These are phyloP conservation scores for Lentinula guzmanii DNA, from an alignment of 768 basidiomycete genomes.

Conservation along the genomic window DNA sequence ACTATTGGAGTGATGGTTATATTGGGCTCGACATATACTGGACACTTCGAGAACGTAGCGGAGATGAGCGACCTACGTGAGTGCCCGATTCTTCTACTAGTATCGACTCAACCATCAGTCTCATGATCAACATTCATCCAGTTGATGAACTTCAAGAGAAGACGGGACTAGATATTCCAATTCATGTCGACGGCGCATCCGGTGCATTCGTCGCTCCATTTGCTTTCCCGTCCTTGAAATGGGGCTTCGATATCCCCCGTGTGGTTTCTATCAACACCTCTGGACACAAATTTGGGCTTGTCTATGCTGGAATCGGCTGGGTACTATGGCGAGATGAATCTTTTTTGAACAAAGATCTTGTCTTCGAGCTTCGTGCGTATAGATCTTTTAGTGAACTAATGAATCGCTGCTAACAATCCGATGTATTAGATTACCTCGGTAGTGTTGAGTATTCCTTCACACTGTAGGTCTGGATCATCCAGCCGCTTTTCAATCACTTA, in stretches of 20 bases:
- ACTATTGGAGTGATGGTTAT: slow-evolving; percentile 63
- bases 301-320: slow-evolving; percentile 55
- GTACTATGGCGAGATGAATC: slow-evolving; percentile 54
- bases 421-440: slow-evolving; percentile 41
- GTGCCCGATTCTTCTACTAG: not conserved
- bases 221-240: slow-evolving; percentile 48
- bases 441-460: slow-evolving; percentile 58
- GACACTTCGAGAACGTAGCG: slow-evolving; percentile 55
- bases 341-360: slow-evolving; percentile 53
- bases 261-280: slow-evolving; percentile 50
- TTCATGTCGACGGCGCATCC: slow-evolving; percentile 64
- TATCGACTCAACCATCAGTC: not conserved
- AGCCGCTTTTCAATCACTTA: not conserved
- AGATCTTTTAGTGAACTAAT: slow-evolving; percentile 7
- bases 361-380: slow-evolving; percentile 57
- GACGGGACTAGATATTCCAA: slow-evolving; percentile 54
- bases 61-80: slow-evolving; percentile 35
- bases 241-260: slow-evolving; percentile 53
- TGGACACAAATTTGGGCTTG: slow-evolving; percentile 54
- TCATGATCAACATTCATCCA: slow-evolving; percentile 11
- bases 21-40: slow-evolving; percentile 51
- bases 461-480: slow-evolving; percentile 22
- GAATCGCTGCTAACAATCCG: not conserved
- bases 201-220: slow-evolving; percentile 64
- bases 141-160: slow-evolving; percentile 49